Conservation (phyloP, 2,329 filamentous ascomycete species). For the Albifimbria verrucaria region DNA sequence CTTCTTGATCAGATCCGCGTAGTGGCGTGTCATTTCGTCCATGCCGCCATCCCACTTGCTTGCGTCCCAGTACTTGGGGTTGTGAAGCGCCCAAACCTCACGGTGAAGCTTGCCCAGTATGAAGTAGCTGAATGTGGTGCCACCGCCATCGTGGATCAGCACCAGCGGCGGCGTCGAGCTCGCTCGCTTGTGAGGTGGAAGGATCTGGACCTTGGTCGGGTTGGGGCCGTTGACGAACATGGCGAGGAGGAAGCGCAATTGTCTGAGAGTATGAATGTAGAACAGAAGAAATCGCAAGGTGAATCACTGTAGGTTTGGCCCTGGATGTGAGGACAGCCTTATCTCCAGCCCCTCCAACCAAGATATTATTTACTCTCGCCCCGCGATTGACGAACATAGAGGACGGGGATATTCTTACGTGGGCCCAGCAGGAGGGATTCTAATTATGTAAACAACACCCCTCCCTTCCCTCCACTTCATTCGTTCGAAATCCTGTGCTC, state of each 20-base stretch:
- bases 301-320: too few species aligned
- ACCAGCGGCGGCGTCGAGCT: constrained; percentile 19
- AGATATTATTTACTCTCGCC: background rate
- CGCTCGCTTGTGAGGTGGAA: constrained; percentile 12
- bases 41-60: constrained; percentile 22
- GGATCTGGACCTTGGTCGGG: constrained; percentile 17
- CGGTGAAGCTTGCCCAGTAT: constrained; percentile 21
- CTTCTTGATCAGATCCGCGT: constrained; percentile 18
- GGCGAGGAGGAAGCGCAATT: background rate
- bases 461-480: background rate
- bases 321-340: background rate
- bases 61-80: constrained; percentile 22
- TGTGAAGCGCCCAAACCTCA: constrained; percentile 27
- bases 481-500: background rate
- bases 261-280: background rate
- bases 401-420: background rate
- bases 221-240: constrained; percentile 21
- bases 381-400: background rate
- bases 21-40: constrained; percentile 25
- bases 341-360: background rate
- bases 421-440: background rate
- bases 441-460: background rate
- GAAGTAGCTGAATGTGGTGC: constrained; percentile 27
- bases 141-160: constrained; percentile 27
- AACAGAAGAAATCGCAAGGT: too few species aligned